These are phyloP conservation scores for Chernovozyma aurita DNA, from an alignment of 1,139 yeast species.

Conservation along the genomic window DNA sequence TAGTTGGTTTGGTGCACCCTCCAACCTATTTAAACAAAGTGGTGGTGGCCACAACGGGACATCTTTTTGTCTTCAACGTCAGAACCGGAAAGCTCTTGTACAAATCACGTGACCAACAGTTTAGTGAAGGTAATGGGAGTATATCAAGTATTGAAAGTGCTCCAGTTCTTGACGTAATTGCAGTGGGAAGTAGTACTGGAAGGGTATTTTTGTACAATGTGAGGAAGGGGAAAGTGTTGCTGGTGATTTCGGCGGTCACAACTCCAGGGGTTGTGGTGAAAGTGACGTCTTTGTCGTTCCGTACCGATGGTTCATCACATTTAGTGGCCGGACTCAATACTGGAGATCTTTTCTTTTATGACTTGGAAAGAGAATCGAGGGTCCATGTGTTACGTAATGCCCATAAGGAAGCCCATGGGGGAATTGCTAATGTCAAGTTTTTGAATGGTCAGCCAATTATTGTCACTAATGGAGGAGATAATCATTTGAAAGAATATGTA, in stretches of 20 bases:
- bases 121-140: slow-evolving; percentile 30
- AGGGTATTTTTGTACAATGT: slow-evolving; percentile 63
- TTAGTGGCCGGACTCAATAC: slow-evolving; percentile 72
- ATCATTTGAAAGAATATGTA: slow-evolving; percentile 81
- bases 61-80: slow-evolving; percentile 62
- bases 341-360: slow-evolving; percentile 87
- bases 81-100: slow-evolving; percentile 72
- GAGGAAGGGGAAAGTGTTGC: slow-evolving; percentile 56
- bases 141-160: slow-evolving; percentile 70
- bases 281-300: slow-evolving; percentile 73
- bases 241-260: slow-evolving; percentile 11
- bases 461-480: slow-evolving; percentile 92
- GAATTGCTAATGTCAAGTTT: slow-evolving; percentile 72
- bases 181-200: slow-evolving; percentile 73
- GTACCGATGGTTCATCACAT: slow-evolving; percentile 89
- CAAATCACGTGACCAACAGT: slow-evolving; percentile 48
- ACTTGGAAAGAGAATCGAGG: slow-evolving; percentile 65
- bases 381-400: slow-evolving; percentile 72
- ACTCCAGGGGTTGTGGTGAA: slow-evolving; percentile 45
- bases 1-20: slow-evolving; percentile 72
- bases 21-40: slow-evolving; percentile 92
- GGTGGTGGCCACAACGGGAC: slow-evolving; percentile 67
- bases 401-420: slow-evolving; percentile 73
- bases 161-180: slow-evolving; percentile 82
- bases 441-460: slow-evolving; percentile 90